Evolutionary conservation across 2,329 filamentous ascomycete genomes (phyloP).

Genomic region (Arthrobotrys entomopaga): DNA sequence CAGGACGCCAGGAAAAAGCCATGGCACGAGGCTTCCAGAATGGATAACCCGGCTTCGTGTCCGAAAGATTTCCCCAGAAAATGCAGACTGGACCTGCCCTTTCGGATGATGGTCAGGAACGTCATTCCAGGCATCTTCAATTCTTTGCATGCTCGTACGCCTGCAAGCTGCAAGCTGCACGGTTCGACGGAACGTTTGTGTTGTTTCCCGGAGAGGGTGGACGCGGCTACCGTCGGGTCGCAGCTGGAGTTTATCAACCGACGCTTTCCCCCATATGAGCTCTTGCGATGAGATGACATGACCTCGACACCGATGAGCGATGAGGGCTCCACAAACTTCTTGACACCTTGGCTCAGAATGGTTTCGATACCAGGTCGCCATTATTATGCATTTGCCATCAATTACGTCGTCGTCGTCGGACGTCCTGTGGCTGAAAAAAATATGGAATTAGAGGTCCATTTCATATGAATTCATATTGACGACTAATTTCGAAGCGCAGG

Average conservation of each 20-base stretch:
- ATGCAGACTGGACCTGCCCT: conserved; percentile 4
- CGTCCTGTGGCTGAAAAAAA: conserved; percentile 21
- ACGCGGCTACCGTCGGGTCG: conserved; percentile 46
- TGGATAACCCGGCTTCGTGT: conserved; percentile 31
- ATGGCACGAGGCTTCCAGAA: conserved; percentile 20
- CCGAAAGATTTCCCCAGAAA: conserved; percentile 20
- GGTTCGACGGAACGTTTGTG: conserved; percentile 18
- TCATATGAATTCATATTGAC: not conserved
- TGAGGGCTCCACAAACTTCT: conserved; percentile 7
- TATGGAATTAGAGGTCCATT: conserved; percentile 12
- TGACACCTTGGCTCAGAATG: conserved; percentile 11
- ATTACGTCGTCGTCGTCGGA: not conserved
- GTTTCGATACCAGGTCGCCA: conserved; percentile 8
- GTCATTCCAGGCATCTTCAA: not conserved
- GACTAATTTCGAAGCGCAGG: not conserved
- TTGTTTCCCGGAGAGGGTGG: conserved; percentile 21
- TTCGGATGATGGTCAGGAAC: conserved; percentile 5
- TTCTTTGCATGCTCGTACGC: no score
- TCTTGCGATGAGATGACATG: conserved; percentile 42
- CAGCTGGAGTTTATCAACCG: conserved; percentile 46
- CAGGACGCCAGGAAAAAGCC: not conserved
- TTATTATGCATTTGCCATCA: conserved; percentile 14
- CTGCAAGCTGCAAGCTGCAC: not conserved
- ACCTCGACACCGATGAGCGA: conserved; percentile 10
- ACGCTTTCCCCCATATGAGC: conserved; percentile 48